phyloP scores from a whole-genome alignment of 2,329 filamentous ascomycete species.

The Graphiopsis chlorocephala region DNA sequence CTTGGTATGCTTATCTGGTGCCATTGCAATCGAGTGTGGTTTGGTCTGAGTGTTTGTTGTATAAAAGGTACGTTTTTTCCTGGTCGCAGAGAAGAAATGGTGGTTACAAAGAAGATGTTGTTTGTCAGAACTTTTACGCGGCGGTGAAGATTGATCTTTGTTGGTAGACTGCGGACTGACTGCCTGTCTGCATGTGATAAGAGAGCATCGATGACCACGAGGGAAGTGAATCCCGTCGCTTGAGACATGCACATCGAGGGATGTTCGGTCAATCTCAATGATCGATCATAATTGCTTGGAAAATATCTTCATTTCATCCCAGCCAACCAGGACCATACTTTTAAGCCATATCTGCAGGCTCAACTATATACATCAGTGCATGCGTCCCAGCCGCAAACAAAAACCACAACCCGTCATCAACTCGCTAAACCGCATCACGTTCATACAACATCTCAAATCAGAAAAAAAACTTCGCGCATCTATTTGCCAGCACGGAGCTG shows the following conservation, averaged over 20 bases:
- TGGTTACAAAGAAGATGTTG: too few species aligned
- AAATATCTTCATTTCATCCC: neutral
- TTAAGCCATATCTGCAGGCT: neutral
- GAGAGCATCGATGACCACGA: neutral
- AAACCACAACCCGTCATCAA: neutral
- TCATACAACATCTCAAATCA: neutral
- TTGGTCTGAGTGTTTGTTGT: neutral
- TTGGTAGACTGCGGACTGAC: neutral
- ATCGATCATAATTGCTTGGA: neutral
- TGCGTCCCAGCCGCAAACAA: neutral
- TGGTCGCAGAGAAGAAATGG: neutral
- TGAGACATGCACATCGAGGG: too few species aligned
- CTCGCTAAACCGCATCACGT: neutral
- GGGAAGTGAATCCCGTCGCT: too few species aligned
- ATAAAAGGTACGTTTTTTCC: too few species aligned
- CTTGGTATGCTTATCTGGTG: neutral
- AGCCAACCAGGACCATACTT: neutral
- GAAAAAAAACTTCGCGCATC: neutral
- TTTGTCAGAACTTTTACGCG: too few species aligned
- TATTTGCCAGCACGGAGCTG: constrained; percentile 13
- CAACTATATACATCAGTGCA: neutral
- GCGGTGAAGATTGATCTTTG: neutral
- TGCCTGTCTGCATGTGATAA: neutral
- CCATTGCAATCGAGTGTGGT: neutral
- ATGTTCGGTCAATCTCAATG: neutral